Evolutionary conservation across 108 stramenopile species (phyloP).

Genomic region (Discostella stelligeroides): DNA sequence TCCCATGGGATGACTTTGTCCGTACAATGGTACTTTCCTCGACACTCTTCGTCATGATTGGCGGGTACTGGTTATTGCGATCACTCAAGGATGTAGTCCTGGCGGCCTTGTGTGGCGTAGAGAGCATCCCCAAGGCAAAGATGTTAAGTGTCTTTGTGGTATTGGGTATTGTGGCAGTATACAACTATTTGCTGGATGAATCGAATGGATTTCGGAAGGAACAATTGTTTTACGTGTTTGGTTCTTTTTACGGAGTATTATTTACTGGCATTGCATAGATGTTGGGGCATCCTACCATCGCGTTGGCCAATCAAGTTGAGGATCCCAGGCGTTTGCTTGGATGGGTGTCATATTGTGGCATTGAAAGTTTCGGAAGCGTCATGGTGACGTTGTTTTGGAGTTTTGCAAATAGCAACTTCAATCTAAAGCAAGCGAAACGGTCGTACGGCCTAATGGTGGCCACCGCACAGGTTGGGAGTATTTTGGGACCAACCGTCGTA

Average conservation of each 20-base stretch:
- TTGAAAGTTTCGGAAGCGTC: slow-evolving; percentile 95
- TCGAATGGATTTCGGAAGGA: slow-evolving; percentile 80
- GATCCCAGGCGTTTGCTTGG: slow-evolving; percentile 82
- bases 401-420: slow-evolving; percentile 92
- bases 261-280: slow-evolving; percentile 80
- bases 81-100: slow-evolving; percentile 95
- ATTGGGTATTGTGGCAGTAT: slow-evolving; percentile 87
- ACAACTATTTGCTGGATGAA: slow-evolving; percentile 90
- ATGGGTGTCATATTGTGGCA: slow-evolving; percentile 95
- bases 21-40: slow-evolving; percentile 88
- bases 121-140: slow-evolving; percentile 93
- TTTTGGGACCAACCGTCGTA: slow-evolving; percentile 93
- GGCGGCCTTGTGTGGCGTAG: slow-evolving; percentile 91
- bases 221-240: slow-evolving; percentile 95
- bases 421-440: slow-evolving; percentile 91
- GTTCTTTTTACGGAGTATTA: slow-evolving; percentile 87
- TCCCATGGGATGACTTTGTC: slow-evolving; percentile 82
- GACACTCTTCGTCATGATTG: slow-evolving; percentile 98
- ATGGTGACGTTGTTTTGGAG: slow-evolving; percentile 96
- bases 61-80: slow-evolving; percentile 96
- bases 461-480: slow-evolving; percentile 92
- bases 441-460: slow-evolving; percentile 96
- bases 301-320: slow-evolving; percentile 80
- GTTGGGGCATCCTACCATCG: slow-evolving; percentile 86
- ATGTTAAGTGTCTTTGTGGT: slow-evolving; percentile 93